Evolutionary conservation across 495 filamentous ascomycete species (phyloP).

Genomic region (Hypoxylon subgilvum): DNA sequence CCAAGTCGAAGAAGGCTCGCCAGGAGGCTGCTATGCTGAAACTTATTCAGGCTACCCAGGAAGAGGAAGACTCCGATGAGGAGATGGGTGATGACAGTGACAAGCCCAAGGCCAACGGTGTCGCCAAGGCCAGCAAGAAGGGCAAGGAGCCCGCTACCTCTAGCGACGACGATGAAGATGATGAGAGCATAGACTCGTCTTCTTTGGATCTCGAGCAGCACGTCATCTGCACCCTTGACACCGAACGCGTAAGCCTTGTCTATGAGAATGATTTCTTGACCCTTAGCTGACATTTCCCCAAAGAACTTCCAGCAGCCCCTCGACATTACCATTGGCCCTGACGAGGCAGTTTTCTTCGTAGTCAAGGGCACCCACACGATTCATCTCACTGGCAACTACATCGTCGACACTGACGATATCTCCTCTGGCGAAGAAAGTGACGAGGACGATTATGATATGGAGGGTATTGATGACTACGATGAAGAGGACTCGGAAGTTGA

Average conservation of each 20-base stretch:
- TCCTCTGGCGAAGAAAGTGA: constrained; percentile 67
- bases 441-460: constrained; percentile 74
- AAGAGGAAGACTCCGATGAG: constrained; percentile 59
- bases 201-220: constrained; percentile 71
- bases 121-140: constrained; percentile 64
- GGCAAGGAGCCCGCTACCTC: constrained; percentile 78
- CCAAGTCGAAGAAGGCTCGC: constrained; percentile 82
- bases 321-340: constrained; percentile 83
- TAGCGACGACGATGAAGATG: constrained; percentile 67
- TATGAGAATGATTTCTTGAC: neutral
- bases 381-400: constrained; percentile 94
- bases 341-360: constrained; percentile 88
- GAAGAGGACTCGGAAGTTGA: constrained; percentile 73
- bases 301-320: constrained; percentile 96
- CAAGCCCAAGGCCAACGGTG: constrained; percentile 62
- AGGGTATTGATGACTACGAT: constrained; percentile 62
- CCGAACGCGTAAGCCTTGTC: constrained; percentile 57
- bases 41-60: constrained; percentile 68
- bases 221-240: constrained; percentile 92
- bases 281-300: constrained; percentile 41
- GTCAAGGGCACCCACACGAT: constrained; percentile 88
- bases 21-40: constrained; percentile 74
- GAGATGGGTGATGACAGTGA: constrained; percentile 67
- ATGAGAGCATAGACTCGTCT: constrained; percentile 64
- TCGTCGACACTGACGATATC: constrained; percentile 58